A percentile compares a stretch with the other conserved stretches of the same genome.
These are phyloP conservation scores for Pyrus pyrifolia DNA, from an alignment of 306 rosid genomes.

Conservation along the genomic window DNA sequence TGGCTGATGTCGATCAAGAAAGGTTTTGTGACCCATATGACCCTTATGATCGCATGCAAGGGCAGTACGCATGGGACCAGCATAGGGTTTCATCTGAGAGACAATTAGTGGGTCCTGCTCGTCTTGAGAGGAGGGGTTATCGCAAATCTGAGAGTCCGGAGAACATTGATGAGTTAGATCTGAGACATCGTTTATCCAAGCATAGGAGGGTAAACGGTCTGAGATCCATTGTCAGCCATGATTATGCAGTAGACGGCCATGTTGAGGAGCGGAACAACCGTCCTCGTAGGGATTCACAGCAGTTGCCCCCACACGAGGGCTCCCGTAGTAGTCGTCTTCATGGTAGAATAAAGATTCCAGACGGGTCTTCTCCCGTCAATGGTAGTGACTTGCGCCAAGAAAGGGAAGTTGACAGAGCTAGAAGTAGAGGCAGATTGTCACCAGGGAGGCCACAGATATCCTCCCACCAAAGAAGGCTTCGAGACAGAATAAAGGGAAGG, in stretches of 20 bases:
- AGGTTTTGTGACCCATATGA: conserved; percentile 51
- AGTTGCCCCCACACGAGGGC: conserved; percentile 42
- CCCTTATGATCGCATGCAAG: conserved; percentile 62
- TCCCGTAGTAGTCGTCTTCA: conserved; percentile 61
- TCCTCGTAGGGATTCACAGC: conserved; percentile 49
- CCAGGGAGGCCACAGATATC: conserved; percentile 52
- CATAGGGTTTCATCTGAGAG: conserved; percentile 54
- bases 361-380: conserved; percentile 25
- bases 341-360: conserved; percentile 80
- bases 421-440: conserved; percentile 46
- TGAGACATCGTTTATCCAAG: conserved; percentile 68
- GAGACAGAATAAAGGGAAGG: conserved; percentile 70
- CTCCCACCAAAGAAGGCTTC: conserved; percentile 56
- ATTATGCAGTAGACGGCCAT: conserved; percentile 35
- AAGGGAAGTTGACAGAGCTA: conserved; percentile 57
- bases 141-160: conserved; percentile 76
- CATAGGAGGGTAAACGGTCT: conserved; percentile 66
- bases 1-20: conserved; percentile 60
- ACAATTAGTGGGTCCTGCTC: conserved; percentile 34
- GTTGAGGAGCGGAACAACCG: conserved; percentile 49
- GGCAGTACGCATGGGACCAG: conserved; percentile 74
- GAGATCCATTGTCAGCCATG: conserved; percentile 70
- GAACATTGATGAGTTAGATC: conserved; percentile 54
- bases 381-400: conserved; percentile 39
- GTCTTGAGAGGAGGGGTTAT: conserved; percentile 50